Conservation (phyloP, 2,329 filamentous ascomycete species). For the Sclerotinia borealis region DNA sequence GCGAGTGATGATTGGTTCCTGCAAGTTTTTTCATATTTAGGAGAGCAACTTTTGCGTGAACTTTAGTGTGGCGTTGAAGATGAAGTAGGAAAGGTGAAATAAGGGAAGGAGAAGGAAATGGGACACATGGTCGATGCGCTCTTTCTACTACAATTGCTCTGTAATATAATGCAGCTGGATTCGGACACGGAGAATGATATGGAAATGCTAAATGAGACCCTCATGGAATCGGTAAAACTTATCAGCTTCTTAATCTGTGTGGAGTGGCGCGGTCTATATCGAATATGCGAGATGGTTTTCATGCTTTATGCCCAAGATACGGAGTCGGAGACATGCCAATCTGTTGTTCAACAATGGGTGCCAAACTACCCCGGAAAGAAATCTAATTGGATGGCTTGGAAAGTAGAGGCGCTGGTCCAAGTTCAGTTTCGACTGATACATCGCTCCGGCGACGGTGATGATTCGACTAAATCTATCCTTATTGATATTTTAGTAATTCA, state of each 20-base stretch:
- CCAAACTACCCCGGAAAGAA: not conserved
- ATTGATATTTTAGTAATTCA: not conserved
- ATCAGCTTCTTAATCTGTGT: not conserved
- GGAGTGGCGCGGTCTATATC: not conserved
- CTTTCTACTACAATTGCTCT: not conserved
- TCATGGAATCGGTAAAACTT: fast-evolving
- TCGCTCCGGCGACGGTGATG: not conserved
- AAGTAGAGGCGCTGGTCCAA: not conserved
- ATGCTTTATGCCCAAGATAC: not conserved
- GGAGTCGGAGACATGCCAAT: not conserved
- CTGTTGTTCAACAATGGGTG: not conserved
- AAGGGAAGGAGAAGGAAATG: too few species aligned
- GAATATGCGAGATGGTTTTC: not conserved
- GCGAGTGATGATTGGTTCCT: too few species aligned
- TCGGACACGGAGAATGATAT: not conserved
- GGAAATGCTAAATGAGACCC: fast-evolving
- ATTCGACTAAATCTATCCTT: not conserved
- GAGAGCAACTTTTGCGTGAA: too few species aligned
- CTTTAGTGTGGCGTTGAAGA: too few species aligned
- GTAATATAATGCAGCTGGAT: not conserved
- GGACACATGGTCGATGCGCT: too few species aligned
- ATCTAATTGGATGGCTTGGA: not conserved
- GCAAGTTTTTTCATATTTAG: too few species aligned
- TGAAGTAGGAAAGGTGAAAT: too few species aligned
- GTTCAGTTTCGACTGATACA: not conserved